phyloP scores from a whole-genome alignment of 2,329 filamentous ascomycete genomes.

The Cordyceps cicadae region DNA sequence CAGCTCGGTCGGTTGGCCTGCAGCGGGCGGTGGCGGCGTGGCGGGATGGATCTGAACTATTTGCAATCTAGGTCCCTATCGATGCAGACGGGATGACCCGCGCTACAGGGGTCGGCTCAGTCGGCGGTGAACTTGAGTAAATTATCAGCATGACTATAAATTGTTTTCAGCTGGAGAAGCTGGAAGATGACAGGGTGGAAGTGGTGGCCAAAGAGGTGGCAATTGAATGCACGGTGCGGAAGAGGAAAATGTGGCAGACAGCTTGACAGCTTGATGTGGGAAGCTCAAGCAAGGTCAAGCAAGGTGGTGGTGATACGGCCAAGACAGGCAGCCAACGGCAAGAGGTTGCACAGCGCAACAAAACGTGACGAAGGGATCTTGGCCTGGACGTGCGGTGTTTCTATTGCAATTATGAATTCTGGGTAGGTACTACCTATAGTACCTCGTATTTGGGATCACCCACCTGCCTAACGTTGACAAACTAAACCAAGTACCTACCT shows the following conservation, averaged over 20 bases:
- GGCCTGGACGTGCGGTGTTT: neutral
- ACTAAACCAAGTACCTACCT: too few relatives aligned
- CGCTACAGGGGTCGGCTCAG: neutral
- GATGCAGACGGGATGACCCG: neutral
- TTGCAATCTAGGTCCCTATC: conserved; percentile 1
- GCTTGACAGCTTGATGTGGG: neutral
- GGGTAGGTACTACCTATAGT: too few relatives aligned
- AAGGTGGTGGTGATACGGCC: neutral
- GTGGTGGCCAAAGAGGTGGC: neutral
- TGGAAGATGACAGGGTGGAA: neutral
- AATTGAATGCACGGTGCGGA: neutral
- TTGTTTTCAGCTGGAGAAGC: neutral
- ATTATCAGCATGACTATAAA: neutral
- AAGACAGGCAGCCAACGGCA: neutral
- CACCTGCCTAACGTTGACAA: neutral
- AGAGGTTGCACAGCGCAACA: neutral
- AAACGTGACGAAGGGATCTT: neutral
- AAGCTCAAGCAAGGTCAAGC: neutral
- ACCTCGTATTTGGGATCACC: neutral
- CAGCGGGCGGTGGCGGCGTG: neutral
- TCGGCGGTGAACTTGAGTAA: neutral
- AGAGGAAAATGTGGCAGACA: neutral
- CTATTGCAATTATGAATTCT: neutral
- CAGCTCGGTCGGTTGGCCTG: neutral
- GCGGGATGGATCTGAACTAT: conserved; percentile 5